Conservation (phyloP, 805 yeast genomes). For the Helenozyma baotianmanensis region DNA sequence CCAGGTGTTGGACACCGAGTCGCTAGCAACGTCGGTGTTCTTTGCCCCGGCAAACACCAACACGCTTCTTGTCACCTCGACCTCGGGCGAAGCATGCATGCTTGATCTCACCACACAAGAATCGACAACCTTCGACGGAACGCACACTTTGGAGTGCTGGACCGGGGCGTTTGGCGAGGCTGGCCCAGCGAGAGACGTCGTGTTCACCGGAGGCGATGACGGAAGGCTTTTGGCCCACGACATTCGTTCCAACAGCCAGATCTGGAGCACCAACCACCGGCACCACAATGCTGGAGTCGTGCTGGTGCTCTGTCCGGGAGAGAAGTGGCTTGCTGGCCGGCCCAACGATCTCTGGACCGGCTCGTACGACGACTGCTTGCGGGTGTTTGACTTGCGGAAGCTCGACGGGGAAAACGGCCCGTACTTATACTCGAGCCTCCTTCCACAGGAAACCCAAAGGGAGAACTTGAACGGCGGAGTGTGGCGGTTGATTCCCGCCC, state of each 20-base stretch:
- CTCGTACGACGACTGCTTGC: slow-evolving; percentile 79
- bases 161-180: slow-evolving; percentile 65
- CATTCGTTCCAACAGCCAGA: slow-evolving; percentile 33
- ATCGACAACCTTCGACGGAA: slow-evolving; percentile 23
- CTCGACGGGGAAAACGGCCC: slow-evolving; percentile 32
- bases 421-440: slow-evolving; percentile 38
- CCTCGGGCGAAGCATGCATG: slow-evolving; percentile 58
- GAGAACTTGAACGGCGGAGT: slow-evolving; percentile 85
- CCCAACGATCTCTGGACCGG: slow-evolving; percentile 74
- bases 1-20: slow-evolving; percentile 45
- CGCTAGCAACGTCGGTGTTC: slow-evolving; percentile 60
- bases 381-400: slow-evolving; percentile 65
- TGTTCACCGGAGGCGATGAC: slow-evolving; percentile 93
- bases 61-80: slow-evolving; percentile 52
- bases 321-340: slow-evolving; percentile 38
- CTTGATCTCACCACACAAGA: slow-evolving; percentile 25
- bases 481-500: slow-evolving; percentile 79
- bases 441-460: slow-evolving; percentile 44
- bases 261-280: slow-evolving; percentile 42
- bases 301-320: slow-evolving; percentile 53
- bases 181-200: slow-evolving; percentile 49
- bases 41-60: slow-evolving; percentile 43
- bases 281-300: slow-evolving; percentile 91
- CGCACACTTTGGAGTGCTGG: slow-evolving; percentile 85
- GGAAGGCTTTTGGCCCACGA: slow-evolving; percentile 72